phyloP scores from a whole-genome alignment of 1,284 basidiomycete genomes.

The Anthracocystis setariae region DNA sequence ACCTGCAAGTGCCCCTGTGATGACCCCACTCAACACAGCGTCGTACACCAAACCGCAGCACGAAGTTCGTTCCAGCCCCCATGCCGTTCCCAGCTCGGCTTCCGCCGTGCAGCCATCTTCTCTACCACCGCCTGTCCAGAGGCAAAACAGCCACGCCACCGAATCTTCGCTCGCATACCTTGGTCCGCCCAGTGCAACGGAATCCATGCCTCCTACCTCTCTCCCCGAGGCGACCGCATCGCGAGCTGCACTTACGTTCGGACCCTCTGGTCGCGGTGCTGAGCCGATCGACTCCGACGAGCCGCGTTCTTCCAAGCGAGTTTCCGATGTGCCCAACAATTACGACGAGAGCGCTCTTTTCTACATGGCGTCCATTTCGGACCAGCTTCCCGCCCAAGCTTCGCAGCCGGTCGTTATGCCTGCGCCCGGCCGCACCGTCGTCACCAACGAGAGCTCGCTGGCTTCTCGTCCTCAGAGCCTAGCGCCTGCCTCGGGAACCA shows the following conservation, averaged over 20 bases:
- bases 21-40: constrained; percentile 5
- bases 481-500: constrained; percentile 28
- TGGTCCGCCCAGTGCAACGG: constrained; percentile 8
- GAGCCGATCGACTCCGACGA: constrained; percentile 26
- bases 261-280: constrained; percentile 45
- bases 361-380: constrained; percentile 60
- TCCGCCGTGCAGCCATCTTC: constrained; percentile 8
- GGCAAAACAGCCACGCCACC: constrained; percentile 1
- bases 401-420: constrained; percentile 33
- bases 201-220: constrained; percentile 13
- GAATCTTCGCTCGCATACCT: constrained; percentile 40
- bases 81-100: constrained; percentile 2
- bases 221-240: constrained; percentile 10
- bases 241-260: constrained; percentile 23
- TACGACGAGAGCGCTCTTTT: constrained; percentile 63
- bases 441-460: constrained; percentile 37
- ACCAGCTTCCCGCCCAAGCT: constrained; percentile 53
- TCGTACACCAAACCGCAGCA: constrained; percentile 5
- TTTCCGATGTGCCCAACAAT: constrained; percentile 33
- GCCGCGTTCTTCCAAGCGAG: constrained; percentile 26
- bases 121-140: not conserved
- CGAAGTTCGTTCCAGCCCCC: constrained; percentile 13
- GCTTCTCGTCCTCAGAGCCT: constrained; percentile 41
- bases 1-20: constrained; percentile 14
- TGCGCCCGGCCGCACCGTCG: constrained; percentile 22